phyloP scores from a whole-genome alignment of 106 monocot species.

The Dendrobium catenatum region DNA sequence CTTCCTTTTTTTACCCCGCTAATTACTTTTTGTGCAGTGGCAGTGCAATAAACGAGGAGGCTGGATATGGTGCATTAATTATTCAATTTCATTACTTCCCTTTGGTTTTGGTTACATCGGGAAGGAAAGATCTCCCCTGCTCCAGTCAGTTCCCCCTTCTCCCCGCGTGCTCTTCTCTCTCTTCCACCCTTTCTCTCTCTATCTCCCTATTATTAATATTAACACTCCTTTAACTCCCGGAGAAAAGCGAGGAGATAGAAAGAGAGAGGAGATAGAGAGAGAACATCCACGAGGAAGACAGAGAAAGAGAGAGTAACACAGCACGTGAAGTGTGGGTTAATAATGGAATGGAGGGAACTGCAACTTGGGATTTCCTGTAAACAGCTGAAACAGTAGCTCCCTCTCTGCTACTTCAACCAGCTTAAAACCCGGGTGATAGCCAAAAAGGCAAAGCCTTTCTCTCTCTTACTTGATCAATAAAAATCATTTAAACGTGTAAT shows the following conservation, averaged over 20 bases:
- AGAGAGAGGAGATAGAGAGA: not conserved
- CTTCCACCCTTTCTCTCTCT: not conserved
- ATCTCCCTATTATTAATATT: not conserved
- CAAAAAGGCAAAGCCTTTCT: not conserved
- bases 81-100: slow-evolving; percentile 8
- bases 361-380: slow-evolving; percentile 60
- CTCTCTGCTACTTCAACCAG: slow-evolving; percentile 24
- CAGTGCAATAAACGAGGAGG: slow-evolving; percentile 9
- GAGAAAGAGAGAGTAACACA: slow-evolving; percentile 1
- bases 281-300: not conserved
- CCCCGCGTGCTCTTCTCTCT: not conserved
- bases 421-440: slow-evolving; percentile 56
- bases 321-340: not conserved
- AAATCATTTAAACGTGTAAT: too few relatives aligned
- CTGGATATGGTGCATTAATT: slow-evolving; percentile 8
- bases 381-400: slow-evolving; percentile 23
- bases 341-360: slow-evolving; percentile 10
- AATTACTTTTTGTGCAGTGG: slow-evolving; percentile 9
- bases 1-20: not conserved
- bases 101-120: slow-evolving; percentile 23
- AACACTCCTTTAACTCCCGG: not conserved
- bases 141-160: not conserved
- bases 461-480: too few relatives aligned
- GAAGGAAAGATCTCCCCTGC: slow-evolving; percentile 23
- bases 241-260: not conserved